Evolutionary conservation across 1,139 yeast genomes (phyloP).

Genomic region (Candida sanyaensis): DNA sequence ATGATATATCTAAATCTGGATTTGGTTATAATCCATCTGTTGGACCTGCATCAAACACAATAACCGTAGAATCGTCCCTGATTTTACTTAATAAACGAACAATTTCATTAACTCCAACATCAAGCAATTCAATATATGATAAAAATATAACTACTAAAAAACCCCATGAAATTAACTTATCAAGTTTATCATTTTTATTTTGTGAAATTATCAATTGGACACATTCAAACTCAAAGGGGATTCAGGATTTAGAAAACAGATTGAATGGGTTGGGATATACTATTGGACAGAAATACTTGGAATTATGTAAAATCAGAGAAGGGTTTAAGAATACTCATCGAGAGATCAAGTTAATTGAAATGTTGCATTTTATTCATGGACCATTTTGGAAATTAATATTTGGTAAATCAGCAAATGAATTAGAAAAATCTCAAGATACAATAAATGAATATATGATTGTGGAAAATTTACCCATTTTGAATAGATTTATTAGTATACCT

Average conservation of each 20-base stretch:
- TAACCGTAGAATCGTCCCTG: slow-evolving; percentile 37
- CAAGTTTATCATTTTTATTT: slow-evolving; percentile 70
- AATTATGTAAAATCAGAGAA: slow-evolving; percentile 45
- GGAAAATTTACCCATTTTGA: slow-evolving; percentile 76
- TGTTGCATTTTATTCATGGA: slow-evolving; percentile 81
- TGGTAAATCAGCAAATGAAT: slow-evolving; percentile 81
- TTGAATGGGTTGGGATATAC: slow-evolving; percentile 77
- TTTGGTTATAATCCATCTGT: slow-evolving; percentile 50
- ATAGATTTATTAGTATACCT: slow-evolving; percentile 79
- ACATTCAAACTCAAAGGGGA: slow-evolving; percentile 64
- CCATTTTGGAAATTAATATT: slow-evolving; percentile 81
- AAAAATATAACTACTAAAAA: slow-evolving; percentile 62
- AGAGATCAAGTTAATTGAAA: slow-evolving; percentile 72
- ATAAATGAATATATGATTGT: slow-evolving; percentile 83
- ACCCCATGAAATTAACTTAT: slow-evolving; percentile 63
- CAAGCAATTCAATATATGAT: slow-evolving; percentile 59
- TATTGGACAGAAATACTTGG: slow-evolving; percentile 51
- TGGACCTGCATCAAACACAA: slow-evolving; percentile 43
- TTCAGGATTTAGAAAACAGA: slow-evolving; percentile 74
- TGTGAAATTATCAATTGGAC: slow-evolving; percentile 72
- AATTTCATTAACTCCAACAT: slow-evolving; percentile 32
- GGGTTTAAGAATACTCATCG: slow-evolving; percentile 69
- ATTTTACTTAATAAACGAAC: slow-evolving; percentile 37
- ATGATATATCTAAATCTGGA: slow-evolving; percentile 35
- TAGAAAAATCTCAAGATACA: slow-evolving; percentile 84